Evolutionary conservation across 2,329 filamentous ascomycete genomes (phyloP), one percentile per base, ranked within the genome.

Genomic region (Teratosphaeria pseudoeucalypti): DNA sequence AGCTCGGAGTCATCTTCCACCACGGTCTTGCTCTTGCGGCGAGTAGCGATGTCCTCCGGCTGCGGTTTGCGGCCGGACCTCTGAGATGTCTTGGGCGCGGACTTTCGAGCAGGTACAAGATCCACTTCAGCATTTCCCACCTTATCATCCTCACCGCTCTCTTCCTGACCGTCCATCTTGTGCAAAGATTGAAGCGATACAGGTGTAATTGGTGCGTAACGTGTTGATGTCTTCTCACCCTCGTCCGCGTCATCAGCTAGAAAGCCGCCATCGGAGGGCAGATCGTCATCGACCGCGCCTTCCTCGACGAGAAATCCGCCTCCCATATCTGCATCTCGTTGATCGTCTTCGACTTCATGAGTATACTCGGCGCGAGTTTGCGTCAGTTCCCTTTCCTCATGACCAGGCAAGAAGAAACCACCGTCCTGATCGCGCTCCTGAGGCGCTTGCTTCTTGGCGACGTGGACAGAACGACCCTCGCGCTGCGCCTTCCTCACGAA

Each of bases 371-470:
- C 23, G n/a, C 60, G 59, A 69, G 71, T 11, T 65, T 72, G 57
- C 63, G 72, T 61, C 47, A 70, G 66, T 63, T 71, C 58, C 27
- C 69, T 72, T 26, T 72, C 70, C 27, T 72, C 66, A 54, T 70
- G 65, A 1, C 74, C 75, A 29, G 71, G 71, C 14, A 73, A 55
- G 54, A 78, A 76, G 54, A 77, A 77, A 11, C 76, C 76, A 37
- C 75, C 76, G 29, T 73, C 75, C 39, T 71, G 63, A 6, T 59
- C 64, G 29, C 68, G 55, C 27, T 39, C 58, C 12, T 62, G 58
- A 34, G 55, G 57, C 60, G 68, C 61, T 66, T 59, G 12, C 57
- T 61, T 52, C 10, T 68, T 56, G 10, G 57, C 58, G 32, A 47
- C 53, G 5, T n/a, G 34, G 29, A 16, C 55, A 32, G 53, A 32